These are phyloP conservation scores for Globisporangium paddicum DNA, from an alignment of 352 stramenopile genomes.

Conservation along the genomic window DNA sequence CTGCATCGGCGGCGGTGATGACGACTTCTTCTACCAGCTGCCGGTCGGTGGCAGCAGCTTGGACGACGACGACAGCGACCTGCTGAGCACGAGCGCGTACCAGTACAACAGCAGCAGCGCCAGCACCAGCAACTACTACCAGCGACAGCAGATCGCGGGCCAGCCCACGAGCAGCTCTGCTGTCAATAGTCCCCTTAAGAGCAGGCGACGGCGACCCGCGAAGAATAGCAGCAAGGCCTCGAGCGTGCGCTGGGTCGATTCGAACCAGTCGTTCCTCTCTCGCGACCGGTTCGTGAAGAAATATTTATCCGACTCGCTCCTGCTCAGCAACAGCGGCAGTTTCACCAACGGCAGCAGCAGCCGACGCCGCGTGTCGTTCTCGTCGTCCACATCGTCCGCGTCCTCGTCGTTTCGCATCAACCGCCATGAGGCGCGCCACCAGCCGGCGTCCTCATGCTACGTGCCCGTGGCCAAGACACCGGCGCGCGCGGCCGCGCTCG, in stretches of 20 bases:
- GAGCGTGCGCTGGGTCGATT: conserved; percentile 1
- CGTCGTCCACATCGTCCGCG: background rate
- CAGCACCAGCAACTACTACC: background rate
- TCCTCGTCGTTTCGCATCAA: conserved; percentile 2
- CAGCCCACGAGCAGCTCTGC: background rate
- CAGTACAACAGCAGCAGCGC: background rate
- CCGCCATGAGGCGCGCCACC: background rate
- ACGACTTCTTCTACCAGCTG: background rate
- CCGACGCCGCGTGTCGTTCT: background rate
- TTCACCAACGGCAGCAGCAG: background rate
- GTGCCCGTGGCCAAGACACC: conserved; percentile 4
- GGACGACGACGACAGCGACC: background rate
- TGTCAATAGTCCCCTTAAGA: background rate
- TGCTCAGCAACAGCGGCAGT: conserved; percentile 8
- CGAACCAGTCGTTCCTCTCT: conserved; percentile 11
- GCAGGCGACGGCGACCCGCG: background rate
- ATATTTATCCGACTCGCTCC: conserved; percentile 6
- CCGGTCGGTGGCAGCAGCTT: background rate
- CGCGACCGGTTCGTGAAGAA: conserved; percentile 9
- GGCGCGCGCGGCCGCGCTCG: conserved; percentile 13
- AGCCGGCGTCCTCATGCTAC: conserved; percentile 4
- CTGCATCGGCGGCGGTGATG: background rate
- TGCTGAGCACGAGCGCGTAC: background rate
- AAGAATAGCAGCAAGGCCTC: background rate
- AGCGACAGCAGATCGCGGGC: background rate